Base-by-base conservation (phyloP, 768 basidiomycete genomes). In the Mycena capillaripes region DNA sequence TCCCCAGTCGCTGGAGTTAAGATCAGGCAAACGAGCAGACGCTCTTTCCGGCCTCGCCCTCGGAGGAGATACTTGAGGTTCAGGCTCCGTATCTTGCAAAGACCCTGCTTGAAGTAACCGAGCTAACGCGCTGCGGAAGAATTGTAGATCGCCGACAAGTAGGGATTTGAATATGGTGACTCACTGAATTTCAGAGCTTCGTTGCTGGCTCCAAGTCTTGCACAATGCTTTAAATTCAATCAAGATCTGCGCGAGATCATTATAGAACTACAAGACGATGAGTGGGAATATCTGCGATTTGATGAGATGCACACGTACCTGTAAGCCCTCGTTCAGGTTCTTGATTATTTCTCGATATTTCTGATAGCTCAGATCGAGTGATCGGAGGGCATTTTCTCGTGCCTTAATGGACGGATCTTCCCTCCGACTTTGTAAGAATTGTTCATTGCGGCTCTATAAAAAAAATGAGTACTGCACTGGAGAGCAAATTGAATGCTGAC, bases 241-340 rank as follows among this genome's bases (percentile, higher is more conserved):
- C 1, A 97, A 80, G 53, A 97, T 89, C 14, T 86, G 88, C 3
- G 90, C 87, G 65, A 99, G 88, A 76, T 95, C 93, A 72, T 95
- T 96, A 79, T 99, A 97, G 78, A 98, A 99, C 94, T 97, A 16
- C 44, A 12, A 23, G 46, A 9, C 0, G 64, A 42, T 69, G 46
- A 40, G 12, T 56, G 56, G 42, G 19, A 52, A 27, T 38, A 14
- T 8, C 48, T 3, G 30, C 29, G 36, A 38, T 44, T 25, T 7
- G 36, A 48, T 30, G 16, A 69, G 50, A 50, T 52, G 36, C 30
- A 72, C 30, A 72, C 82, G 17, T 75, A 93, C 96, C 85, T 95
- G 93, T 76, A 94, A 86, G 7, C 97, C 97, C 79, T 99, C 97
- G 46, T 94, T 92, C 8, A 98, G 84, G 81, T 99, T 97, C 59